Percentiles rank a stretch among this genome's conserved stretches.
phyloP scores from a whole-genome alignment of 495 filamentous ascomycete genomes.

The Astrothelium macrocarpum region DNA sequence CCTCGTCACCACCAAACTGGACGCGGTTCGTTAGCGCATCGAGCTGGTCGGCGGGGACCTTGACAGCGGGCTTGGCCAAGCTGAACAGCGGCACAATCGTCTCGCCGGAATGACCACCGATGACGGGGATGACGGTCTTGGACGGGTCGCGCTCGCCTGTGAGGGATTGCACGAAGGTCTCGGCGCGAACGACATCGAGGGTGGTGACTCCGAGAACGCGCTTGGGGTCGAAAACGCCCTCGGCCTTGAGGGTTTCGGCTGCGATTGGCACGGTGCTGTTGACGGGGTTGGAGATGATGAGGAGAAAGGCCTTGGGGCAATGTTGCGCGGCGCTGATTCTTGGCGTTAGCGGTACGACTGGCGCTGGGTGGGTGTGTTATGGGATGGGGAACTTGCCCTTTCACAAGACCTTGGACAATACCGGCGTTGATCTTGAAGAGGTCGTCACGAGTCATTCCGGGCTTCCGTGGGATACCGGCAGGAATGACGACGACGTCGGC shows the following conservation, averaged over 20 bases:
- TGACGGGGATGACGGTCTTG: conserved; percentile 75
- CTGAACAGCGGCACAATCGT: conserved; percentile 98
- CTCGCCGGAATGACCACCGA: conserved; percentile 94
- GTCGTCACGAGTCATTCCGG: conserved; percentile 97
- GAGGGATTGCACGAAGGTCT: conserved; percentile 87
- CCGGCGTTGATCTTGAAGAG: conserved; percentile 60
- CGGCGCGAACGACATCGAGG: conserved; percentile 92
- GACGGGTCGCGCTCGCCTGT: conserved; percentile 72
- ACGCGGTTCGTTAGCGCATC: conserved; percentile 83
- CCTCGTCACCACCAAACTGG: conserved; percentile 97
- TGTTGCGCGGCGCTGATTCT: conserved; percentile 64
- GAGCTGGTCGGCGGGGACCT: conserved; percentile 78
- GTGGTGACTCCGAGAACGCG: conserved; percentile 97
- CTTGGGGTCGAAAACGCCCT: conserved; percentile 85
- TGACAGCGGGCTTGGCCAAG: conserved; percentile 67
- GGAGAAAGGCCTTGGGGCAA: conserved; percentile 80
- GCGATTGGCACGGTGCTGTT: conserved; percentile 98
- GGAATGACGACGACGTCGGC: conserved; percentile 94
- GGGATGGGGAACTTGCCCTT: conserved; percentile 30
- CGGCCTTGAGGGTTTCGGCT: conserved; percentile 86
- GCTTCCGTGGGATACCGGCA: conserved; percentile 98
- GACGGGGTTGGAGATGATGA: conserved; percentile 98
- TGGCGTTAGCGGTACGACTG: background rate
- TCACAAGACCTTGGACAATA: conserved; percentile 46
- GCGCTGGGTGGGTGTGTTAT: background rate